Evolutionary conservation across 1,139 yeast species (phyloP).

Genomic region (Nakaseomyces uthaithaninus): DNA sequence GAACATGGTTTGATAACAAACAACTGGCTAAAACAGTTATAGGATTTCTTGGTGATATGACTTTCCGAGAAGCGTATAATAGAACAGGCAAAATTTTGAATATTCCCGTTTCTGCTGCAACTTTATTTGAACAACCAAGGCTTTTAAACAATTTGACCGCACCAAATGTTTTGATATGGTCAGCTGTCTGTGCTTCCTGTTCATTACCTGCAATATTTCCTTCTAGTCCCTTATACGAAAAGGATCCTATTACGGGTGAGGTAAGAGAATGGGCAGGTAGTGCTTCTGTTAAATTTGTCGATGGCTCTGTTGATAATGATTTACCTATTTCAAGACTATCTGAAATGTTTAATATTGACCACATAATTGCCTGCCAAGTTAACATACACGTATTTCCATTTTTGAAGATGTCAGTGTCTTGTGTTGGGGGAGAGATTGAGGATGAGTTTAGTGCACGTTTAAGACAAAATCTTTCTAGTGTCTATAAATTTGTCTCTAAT

Average conservation of each 20-base stretch:
- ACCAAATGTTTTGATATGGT: constrained; percentile 89
- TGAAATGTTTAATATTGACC: constrained; percentile 95
- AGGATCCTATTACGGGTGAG: constrained; percentile 58
- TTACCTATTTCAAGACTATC: constrained; percentile 81
- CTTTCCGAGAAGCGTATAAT: constrained; percentile 89
- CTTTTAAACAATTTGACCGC: constrained; percentile 84
- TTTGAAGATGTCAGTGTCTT: constrained; percentile 54
- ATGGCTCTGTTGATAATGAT: constrained; percentile 94
- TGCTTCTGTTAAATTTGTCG: constrained; percentile 73
- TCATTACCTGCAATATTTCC: constrained; percentile 89
- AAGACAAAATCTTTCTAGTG: constrained; percentile 46
- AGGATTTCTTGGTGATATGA: constrained; percentile 77
- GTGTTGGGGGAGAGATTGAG: constrained; percentile 64
- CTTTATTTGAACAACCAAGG: constrained; percentile 73
- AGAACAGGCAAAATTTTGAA: constrained; percentile 80
- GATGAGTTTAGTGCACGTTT: constrained; percentile 50
- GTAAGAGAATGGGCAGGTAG: constrained; percentile 61
- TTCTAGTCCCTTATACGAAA: constrained; percentile 76
- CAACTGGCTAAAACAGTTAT: constrained; percentile 68
- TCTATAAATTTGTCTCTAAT: constrained; percentile 53
- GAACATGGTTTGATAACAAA: constrained; percentile 79
- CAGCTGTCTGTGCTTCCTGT: constrained; percentile 96
- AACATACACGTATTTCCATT: constrained; percentile 94
- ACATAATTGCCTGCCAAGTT: constrained; percentile 93
- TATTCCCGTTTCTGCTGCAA: constrained; percentile 83